These are phyloP conservation scores for Crucibulum laeve DNA, from an alignment of 768 basidiomycete genomes.

Conservation along the genomic window DNA sequence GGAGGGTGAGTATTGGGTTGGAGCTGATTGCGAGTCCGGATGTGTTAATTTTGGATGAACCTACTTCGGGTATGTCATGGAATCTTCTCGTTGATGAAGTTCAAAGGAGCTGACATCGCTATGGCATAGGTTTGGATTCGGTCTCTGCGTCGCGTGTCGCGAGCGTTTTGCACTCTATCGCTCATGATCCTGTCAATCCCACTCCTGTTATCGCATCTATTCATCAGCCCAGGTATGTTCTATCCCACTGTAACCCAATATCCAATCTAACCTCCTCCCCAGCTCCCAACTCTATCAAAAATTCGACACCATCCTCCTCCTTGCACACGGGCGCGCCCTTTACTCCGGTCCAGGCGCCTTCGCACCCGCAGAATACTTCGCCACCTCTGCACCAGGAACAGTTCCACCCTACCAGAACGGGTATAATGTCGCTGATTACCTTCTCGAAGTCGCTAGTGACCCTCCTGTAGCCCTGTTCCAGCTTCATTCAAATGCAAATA, in stretches of 20 bases:
- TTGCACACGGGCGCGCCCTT: conserved; percentile 72
- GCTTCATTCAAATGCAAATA: conserved; percentile 2
- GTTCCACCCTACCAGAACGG: conserved; percentile 62
- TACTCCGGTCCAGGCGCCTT: conserved; percentile 78
- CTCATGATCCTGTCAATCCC: conserved; percentile 60
- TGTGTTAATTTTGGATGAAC: conserved; percentile 84
- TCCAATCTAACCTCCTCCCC: background rate
- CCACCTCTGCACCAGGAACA: conserved; percentile 31
- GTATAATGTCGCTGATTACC: conserved; percentile 91
- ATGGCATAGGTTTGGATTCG: conserved; percentile 76
- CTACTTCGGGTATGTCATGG: conserved; percentile 48
- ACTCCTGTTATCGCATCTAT: conserved; percentile 85
- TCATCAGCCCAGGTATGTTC: conserved; percentile 73
- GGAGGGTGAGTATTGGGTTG: conserved; percentile 85
- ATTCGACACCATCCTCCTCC: conserved; percentile 77
- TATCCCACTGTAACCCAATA: background rate
- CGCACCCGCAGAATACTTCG: conserved; percentile 66
- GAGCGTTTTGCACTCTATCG: conserved; percentile 71
- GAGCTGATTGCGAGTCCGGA: conserved; percentile 86
- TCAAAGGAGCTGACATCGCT: conserved; percentile 2
- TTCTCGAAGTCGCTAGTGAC: conserved; percentile 82
- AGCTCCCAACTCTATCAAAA: conserved; percentile 82
- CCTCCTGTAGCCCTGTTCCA: conserved; percentile 47
- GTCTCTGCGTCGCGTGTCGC: conserved; percentile 82
- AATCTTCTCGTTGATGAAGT: conserved; percentile 2